Evolutionary conservation across 805 yeast genomes (phyloP), one percentile per base, ranked within the genome.

Genomic region (Barnettozyma salicaria): DNA sequence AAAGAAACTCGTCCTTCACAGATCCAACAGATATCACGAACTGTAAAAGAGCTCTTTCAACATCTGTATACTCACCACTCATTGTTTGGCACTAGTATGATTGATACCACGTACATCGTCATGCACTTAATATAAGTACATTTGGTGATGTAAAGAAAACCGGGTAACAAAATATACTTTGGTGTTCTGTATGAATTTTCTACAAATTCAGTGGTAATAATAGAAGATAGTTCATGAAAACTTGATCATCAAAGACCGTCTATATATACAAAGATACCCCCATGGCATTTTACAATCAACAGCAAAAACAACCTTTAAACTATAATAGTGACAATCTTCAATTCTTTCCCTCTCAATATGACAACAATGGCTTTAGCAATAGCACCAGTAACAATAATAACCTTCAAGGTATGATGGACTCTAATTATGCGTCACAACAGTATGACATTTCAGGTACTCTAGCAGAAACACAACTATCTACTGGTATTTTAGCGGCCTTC

Each of bases 401-500:
- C 32, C 47, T 64, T 8, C 64, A 63, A 39, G 67, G 67, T 14
- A 50, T 60, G 1, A 63, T 63, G 67, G 56, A 62, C 20, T 51
- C 55, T 30, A 49, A 50, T 30, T 48, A 47, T 19, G 28, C 21
- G 14, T 26, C 41, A 16, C 32, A n/a, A n/a, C n/a, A 47, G 9
- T 40, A 41, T 26, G 56, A 55, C 13, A 49, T 52, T 3, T 30
- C 51, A 2, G 56, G 50, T 1, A 47, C 51, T 11, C 32, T 51
- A 40, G 54, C 53, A 4, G 60, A 57, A n/a, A 61, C 56, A 26
- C 65, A 64, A 36, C 65, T 90, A 34, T 70, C 86, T 1, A 65
- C 76, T 0, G 98, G 98, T 1, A 55, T 88, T 32, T 59, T 94
- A 5, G 95, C 96, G 4, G 98, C 97, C 0, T 80, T 92, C 52